Conservation (phyloP, 805 yeast genomes). For the Maudiozyma pseudohumilis region DNA sequence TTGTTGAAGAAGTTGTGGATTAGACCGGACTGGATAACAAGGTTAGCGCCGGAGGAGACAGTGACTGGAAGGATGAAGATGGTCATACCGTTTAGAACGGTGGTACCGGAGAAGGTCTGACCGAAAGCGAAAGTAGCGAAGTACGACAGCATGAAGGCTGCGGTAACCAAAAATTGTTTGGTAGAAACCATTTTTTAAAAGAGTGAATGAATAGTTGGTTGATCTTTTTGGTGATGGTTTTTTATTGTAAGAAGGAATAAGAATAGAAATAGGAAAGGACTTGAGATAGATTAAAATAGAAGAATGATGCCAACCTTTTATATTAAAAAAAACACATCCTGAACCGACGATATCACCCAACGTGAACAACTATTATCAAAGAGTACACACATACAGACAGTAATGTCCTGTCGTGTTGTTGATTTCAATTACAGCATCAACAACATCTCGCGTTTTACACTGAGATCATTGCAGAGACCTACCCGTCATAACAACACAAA, state of each 20-base stretch:
- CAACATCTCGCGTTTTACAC: too few species aligned
- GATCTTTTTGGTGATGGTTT: constrained; percentile 3
- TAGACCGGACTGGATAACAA: constrained; percentile 2
- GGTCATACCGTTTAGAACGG: constrained; percentile 2
- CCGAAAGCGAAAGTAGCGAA: constrained; percentile 2
- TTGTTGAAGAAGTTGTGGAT: constrained; percentile 2
- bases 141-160: constrained; percentile 4
- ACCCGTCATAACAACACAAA: too few species aligned
- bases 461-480: too few species aligned
- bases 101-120: constrained; percentile 3
- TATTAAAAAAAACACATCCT: too few species aligned
- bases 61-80: constrained; percentile 2
- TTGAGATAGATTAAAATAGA: too few species aligned
- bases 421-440: too few species aligned
- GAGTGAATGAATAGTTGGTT: constrained; percentile 2
- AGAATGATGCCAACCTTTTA: too few species aligned
- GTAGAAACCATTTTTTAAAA: constrained; percentile 5
- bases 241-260: neutral
- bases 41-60: constrained; percentile 1
- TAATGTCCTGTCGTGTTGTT: too few species aligned
- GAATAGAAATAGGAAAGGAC: neutral
- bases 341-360: too few species aligned
- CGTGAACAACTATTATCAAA: too few species aligned
- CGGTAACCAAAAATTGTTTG: constrained; percentile 5
- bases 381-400: too few species aligned